Base-by-base conservation (phyloP, 805 yeast species). In the Yarrowia porcina region DNA sequence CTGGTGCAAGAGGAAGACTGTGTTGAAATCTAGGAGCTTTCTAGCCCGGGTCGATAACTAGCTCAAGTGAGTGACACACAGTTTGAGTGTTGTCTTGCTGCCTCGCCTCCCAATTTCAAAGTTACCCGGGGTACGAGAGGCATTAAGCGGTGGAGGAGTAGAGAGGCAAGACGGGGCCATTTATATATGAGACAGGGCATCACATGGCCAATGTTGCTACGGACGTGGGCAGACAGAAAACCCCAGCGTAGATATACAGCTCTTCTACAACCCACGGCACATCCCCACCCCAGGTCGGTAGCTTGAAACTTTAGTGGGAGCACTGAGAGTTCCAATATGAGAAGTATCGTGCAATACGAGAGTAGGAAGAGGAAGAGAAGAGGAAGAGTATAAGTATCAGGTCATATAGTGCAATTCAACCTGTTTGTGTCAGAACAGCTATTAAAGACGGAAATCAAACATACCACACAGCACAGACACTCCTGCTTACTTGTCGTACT, bases 91-190 rank as follows among this genome's bases (percentile, higher is more conserved):
- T 52, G 59, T 52, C 59, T 52, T 35, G 59, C 42, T 50, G 57
- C 42, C 41, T 35, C 44, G 42, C 44, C 59, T 52, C 59, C 59
- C 59, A 52, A 52, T 52, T 17, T 25, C 33, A 47, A 36, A 25
- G 59, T 52, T 52, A 52, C 59, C 59, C 59, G 59, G 56, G 56
- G 59, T 52, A 52, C 44, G 57, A 52, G 59, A 52, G 59, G 59
- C 33, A 52, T 52, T 52, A 35, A 33, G 28, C 17, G 36, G 35
- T 7, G 18, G 35, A 4, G 23, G 23, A 12, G 30, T 28, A 6
- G 18, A 6, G 13, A 4, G 28, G 28, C 20, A 20, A 13, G 47
- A 23, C 15, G 32, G 28, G 27, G 30, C 4, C 6, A 17, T 17
- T 18, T 4, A 36, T 35, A 36, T 15, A 8, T 17, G 39, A 6